Conservation (phyloP, 768 basidiomycete genomes). For the Flagelloscypha sp. region DNA sequence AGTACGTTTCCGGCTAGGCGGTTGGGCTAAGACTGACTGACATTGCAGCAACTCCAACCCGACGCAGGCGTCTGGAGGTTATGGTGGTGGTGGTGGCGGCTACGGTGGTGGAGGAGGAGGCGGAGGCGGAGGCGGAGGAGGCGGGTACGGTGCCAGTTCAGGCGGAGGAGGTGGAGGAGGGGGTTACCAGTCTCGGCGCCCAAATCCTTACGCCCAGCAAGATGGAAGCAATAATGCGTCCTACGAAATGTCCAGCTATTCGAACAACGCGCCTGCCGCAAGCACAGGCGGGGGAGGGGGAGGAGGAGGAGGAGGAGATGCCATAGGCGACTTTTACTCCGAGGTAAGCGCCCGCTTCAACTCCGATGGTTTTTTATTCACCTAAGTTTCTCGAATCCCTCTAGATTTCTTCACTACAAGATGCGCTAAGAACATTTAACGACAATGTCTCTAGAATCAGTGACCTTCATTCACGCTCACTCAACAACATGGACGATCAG, state of each 20-base stretch:
- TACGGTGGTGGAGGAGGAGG: too few relatives aligned
- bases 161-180: slow-evolving; percentile 21
- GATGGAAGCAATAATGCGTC: slow-evolving; percentile 40
- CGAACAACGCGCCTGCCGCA: slow-evolving; percentile 50
- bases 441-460: slow-evolving; percentile 60
- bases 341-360: slow-evolving; percentile 43
- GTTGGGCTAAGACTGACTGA: slow-evolving; percentile 6
- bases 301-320: slow-evolving; percentile 33
- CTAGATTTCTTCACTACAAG: slow-evolving; percentile 73
- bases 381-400: slow-evolving; percentile 1
- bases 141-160: slow-evolving; percentile 9
- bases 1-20: slow-evolving; percentile 29
- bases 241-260: slow-evolving; percentile 70
- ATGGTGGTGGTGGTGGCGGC: too few relatives aligned
- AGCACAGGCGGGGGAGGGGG: too few relatives aligned
- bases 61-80: slow-evolving; percentile 57
- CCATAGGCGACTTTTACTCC: slow-evolving; percentile 63
- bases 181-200: slow-evolving; percentile 37
- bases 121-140: too few relatives aligned
- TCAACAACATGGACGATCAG: slow-evolving; percentile 70
- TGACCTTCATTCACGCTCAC: slow-evolving; percentile 64
- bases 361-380: slow-evolving; percentile 2
- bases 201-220: slow-evolving; percentile 63
- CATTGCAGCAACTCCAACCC: slow-evolving; percentile 50
- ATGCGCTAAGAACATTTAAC: slow-evolving; percentile 57